phyloP scores from a whole-genome alignment of 2,329 filamentous ascomycete species.

The Colletotrichum cereale region DNA sequence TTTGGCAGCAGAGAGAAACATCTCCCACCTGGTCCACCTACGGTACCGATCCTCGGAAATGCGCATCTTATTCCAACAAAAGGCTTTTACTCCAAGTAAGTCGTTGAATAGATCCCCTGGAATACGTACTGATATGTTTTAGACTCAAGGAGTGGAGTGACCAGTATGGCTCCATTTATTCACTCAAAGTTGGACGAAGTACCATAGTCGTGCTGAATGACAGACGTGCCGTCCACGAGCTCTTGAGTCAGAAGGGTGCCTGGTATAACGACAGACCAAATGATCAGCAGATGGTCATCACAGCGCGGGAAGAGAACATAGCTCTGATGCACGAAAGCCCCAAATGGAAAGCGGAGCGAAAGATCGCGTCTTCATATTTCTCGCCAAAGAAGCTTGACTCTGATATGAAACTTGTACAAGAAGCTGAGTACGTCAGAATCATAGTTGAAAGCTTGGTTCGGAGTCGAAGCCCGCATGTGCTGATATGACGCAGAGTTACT shows the following conservation, averaged over 20 bases:
- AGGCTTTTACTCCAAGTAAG: constrained; percentile 34
- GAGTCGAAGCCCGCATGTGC: background rate
- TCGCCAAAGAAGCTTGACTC: constrained; percentile 54
- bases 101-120: background rate
- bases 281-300: background rate
- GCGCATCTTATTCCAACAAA: constrained; percentile 44
- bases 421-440: constrained; percentile 57
- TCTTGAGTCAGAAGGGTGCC: constrained; percentile 58
- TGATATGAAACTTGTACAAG: constrained; percentile 58
- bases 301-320: constrained; percentile 9
- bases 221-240: constrained; percentile 54
- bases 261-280: constrained; percentile 57
- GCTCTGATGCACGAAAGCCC: constrained; percentile 59
- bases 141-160: constrained; percentile 59
- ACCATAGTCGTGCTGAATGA: constrained; percentile 57
- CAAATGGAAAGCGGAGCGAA: constrained; percentile 59
- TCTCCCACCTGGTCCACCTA: constrained; percentile 51
- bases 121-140: background rate
- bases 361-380: constrained; percentile 58
- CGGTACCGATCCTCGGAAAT: constrained; percentile 57
- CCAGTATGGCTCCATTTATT: constrained; percentile 56
- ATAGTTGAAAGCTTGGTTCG: background rate
- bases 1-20: constrained; percentile 29
- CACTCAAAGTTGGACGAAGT: constrained; percentile 55
- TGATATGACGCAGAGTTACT: background rate